A percentile compares a stretch with the other conserved stretches of the same genome.
phyloP scores from a whole-genome alignment of 345 rosid genomes.

The Dovyalis caffra region DNA sequence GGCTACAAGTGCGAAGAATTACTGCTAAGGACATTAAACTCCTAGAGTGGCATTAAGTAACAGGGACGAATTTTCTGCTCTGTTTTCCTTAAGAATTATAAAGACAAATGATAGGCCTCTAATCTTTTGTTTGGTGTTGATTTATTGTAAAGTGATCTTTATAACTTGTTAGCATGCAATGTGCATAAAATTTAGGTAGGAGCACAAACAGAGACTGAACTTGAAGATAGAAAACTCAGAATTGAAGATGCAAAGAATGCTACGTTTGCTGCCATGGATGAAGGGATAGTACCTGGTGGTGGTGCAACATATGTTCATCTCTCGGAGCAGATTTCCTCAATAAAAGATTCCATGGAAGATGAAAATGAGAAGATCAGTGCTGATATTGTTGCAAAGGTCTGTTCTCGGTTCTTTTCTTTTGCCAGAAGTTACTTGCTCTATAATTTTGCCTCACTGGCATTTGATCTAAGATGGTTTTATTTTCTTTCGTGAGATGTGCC shows the following conservation, averaged over 20 bases:
- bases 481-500: not conserved
- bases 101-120: not conserved
- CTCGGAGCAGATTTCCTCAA: slow-evolving; percentile 42
- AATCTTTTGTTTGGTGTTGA: not conserved
- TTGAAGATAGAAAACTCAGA: slow-evolving; percentile 86
- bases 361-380: slow-evolving; percentile 70
- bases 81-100: not conserved
- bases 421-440: not conserved
- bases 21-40: not conserved
- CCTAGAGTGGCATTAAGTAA: not conserved
- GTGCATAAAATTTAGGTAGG: slow-evolving; percentile 81
- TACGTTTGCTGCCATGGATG: slow-evolving; percentile 89
- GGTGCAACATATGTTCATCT: slow-evolving; percentile 85
- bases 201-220: slow-evolving; percentile 86
- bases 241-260: slow-evolving; percentile 90
- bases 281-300: slow-evolving; percentile 91
- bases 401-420: slow-evolving; percentile 3
- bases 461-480: not conserved
- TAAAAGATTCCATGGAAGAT: slow-evolving; percentile 57
- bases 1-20: not conserved
- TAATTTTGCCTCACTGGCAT: not conserved
- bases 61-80: not conserved
- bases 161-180: slow-evolving; percentile 1
- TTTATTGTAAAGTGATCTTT: not conserved
- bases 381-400: slow-evolving; percentile 60